Conservation (phyloP, 176 grass and related monocot genomes). For the Zizania latifolia region DNA sequence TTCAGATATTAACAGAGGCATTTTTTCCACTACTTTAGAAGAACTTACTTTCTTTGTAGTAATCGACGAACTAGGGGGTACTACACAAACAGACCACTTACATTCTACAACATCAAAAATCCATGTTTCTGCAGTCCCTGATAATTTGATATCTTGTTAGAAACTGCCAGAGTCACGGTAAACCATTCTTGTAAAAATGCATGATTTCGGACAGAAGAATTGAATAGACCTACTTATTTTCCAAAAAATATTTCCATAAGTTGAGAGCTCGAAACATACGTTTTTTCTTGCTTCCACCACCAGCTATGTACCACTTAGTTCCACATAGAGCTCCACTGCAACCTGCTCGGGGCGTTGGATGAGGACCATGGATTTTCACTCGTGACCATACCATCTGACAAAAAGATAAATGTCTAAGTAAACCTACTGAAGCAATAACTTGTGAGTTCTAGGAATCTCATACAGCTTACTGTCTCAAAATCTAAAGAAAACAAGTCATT, state of each 20-base stretch:
- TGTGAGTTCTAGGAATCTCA: not conserved
- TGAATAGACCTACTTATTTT: not conserved
- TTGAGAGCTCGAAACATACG: constrained; percentile 37
- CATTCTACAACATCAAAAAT: constrained; percentile 69
- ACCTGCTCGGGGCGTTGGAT: constrained; percentile 76
- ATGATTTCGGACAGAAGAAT: not conserved
- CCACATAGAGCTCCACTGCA: constrained; percentile 87
- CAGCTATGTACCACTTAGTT: constrained; percentile 95
- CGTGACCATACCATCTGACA: constrained; percentile 93
- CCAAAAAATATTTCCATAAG: constrained; percentile 16
- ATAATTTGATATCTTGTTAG: constrained; percentile 26
- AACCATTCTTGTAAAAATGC: not conserved
- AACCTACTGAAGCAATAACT: not conserved
- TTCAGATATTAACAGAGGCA: not conserved
- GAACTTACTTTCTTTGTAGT: constrained; percentile 71
- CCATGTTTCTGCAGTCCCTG: constrained; percentile 56
- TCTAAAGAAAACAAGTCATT: constrained; percentile 89
- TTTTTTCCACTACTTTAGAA: not conserved
- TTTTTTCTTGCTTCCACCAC: constrained; percentile 93
- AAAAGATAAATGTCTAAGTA: constrained; percentile 15
- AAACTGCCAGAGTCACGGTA: not conserved
- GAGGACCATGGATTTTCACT: constrained; percentile 72
- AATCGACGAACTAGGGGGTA: constrained; percentile 66
- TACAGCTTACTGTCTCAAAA: constrained; percentile 87
- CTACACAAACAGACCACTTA: constrained; percentile 64